A percentile compares a stretch with the other conserved stretches of the same genome.
Evolutionary conservation across 805 yeast species (phyloP).

Genomic region (Candida palmyrensis): DNA sequence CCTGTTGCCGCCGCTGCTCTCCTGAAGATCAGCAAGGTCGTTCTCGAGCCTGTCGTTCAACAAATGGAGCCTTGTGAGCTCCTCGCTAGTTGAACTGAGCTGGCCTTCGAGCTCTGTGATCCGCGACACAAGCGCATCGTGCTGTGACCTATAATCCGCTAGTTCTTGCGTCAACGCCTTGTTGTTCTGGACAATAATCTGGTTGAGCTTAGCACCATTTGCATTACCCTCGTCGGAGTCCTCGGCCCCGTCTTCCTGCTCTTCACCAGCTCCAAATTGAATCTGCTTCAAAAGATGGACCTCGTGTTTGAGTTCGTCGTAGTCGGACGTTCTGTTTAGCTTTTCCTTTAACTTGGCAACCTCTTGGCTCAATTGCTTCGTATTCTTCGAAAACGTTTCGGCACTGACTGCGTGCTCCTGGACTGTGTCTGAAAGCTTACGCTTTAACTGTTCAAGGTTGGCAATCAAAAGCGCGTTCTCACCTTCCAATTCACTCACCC

Average conservation of each 20-base stretch:
- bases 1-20: constrained; percentile 19
- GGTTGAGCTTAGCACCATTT: constrained; percentile 21
- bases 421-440: constrained; percentile 15
- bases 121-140: constrained; percentile 40
- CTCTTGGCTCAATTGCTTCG: constrained; percentile 45
- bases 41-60: constrained; percentile 64
- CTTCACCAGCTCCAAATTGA: constrained; percentile 55
- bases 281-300: constrained; percentile 66
- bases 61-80: constrained; percentile 37
- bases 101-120: constrained; percentile 37
- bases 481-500: constrained; percentile 54
- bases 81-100: constrained; percentile 26
- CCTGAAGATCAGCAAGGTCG: constrained; percentile 62
- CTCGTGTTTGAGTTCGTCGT: constrained; percentile 77
- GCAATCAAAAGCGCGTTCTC: constrained; percentile 64
- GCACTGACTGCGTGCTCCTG: constrained; percentile 26
- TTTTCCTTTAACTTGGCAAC: constrained; percentile 44
- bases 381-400: constrained; percentile 41
- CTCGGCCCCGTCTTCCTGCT: constrained; percentile 18
- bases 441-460: constrained; percentile 47
- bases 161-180: constrained; percentile 68
- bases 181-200: constrained; percentile 64
- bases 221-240: constrained; percentile 24
- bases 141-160: constrained; percentile 58
- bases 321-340: constrained; percentile 54